Evolutionary conservation across 106 monocot species (phyloP).

Genomic region (Dendrobium chrysotoxum): DNA sequence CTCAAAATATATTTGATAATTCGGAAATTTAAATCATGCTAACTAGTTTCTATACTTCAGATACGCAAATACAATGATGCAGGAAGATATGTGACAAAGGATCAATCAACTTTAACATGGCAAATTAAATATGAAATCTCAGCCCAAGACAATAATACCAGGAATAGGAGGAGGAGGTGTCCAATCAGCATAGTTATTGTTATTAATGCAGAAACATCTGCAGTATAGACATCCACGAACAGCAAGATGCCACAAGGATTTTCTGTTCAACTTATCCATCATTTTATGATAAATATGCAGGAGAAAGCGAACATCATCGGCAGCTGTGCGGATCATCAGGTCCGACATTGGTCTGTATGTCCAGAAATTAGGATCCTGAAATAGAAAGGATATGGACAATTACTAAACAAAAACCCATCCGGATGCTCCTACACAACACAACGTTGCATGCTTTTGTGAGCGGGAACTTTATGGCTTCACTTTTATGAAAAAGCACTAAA

Average conservation of each 20-base stretch:
- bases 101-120: neutral
- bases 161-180: constrained; percentile 58
- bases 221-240: constrained; percentile 75
- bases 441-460: neutral
- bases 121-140: neutral
- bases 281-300: constrained; percentile 74
- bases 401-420: constrained; percentile 1
- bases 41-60: neutral
- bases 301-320: constrained; percentile 92
- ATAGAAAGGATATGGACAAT: neutral
- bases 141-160: constrained; percentile 26
- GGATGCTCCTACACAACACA: neutral
- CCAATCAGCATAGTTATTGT: constrained; percentile 72
- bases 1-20: neutral
- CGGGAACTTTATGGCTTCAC: neutral
- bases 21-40: neutral
- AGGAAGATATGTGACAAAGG: neutral
- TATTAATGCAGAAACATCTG: constrained; percentile 78
- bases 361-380: constrained; percentile 88
- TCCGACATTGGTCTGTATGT: constrained; percentile 78
- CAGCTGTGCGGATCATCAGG: constrained; percentile 78
- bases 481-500: neutral
- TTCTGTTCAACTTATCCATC: constrained; percentile 67
- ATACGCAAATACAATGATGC: neutral
- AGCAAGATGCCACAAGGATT: constrained; percentile 68